Base-by-base conservation (phyloP, 306 rosid genomes). In the Crotalaria pallida region DNA sequence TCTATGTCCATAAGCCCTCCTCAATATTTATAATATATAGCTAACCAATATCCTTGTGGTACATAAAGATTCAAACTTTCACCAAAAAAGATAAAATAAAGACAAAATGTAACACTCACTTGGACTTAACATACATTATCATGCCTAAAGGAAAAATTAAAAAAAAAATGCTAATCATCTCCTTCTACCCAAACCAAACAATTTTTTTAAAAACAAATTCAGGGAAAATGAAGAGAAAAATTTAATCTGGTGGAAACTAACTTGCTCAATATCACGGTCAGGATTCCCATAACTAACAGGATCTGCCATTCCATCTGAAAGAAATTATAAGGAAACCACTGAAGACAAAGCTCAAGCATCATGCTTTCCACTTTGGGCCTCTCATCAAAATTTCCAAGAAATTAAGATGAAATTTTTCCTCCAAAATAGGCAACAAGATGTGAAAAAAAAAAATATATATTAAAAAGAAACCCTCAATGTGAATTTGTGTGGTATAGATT, bases 221-320 rank as follows among this genome's bases (percentile, higher is more conserved):
- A 15, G 27, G 21, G n/a, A 15, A 18, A 48, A 33, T 3, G 56
- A 26, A 60, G 19, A 27, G 9, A 49, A 64, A 15, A 29, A 38
- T 49, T 33, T 5, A 71, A 71, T 77, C 7, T 45, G 45, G 29
- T 67, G 10, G 10, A 10, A 87, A 88, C 96, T 75, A 43, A 90
- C 98, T 74, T 88, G 96, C 67, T 90, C 96, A 61, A 81, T 17
- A 79, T 89, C 89, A 62, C 96, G 91, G 57, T 85, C 97, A 69
- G 26, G 47, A 76, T 82, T 85, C 51, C 87, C 88, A 84, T 34
- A 65, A 69, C 75, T 77, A 82, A 62, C 80, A 72, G 50, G 98
- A 92, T 92, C 90, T 84, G 98, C 96, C 98, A 92, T 92, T 90
- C 98, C 98, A 92, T 92, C 93, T 88, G 96, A 89, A 67, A 85